These are phyloP conservation scores for Neofusicoccum laricinum DNA, from an alignment of 2,329 filamentous ascomycete species.

Conservation along the genomic window DNA sequence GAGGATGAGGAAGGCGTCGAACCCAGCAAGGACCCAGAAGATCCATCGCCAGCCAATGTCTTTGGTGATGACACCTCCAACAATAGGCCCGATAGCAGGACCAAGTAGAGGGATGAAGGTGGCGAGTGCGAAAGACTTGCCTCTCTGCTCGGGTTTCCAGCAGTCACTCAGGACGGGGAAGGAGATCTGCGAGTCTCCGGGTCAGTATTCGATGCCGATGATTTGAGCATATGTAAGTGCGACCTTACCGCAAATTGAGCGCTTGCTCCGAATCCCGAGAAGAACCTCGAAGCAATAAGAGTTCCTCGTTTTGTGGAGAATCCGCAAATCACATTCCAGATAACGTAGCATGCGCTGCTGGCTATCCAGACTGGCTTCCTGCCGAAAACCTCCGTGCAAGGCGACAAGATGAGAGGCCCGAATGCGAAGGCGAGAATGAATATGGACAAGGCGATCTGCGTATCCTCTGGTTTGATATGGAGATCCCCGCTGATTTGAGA, in stretches of 20 bases:
- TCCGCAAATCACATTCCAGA: slow-evolving; percentile 28
- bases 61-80: slow-evolving; percentile 34
- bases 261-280: slow-evolving; percentile 28
- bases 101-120: slow-evolving; percentile 31
- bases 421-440: slow-evolving; percentile 28
- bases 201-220: background rate
- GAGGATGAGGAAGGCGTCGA: slow-evolving; percentile 23
- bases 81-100: slow-evolving; percentile 31
- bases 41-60: slow-evolving; percentile 34
- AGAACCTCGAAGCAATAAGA: slow-evolving; percentile 25
- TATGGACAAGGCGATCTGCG: slow-evolving; percentile 27
- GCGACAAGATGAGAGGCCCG: slow-evolving; percentile 27
- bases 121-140: slow-evolving; percentile 22
- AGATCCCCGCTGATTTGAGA: slow-evolving; percentile 24
- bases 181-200: slow-evolving; percentile 21
- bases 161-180: slow-evolving; percentile 23
- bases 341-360: slow-evolving; percentile 26
- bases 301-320: slow-evolving; percentile 26
- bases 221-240: background rate
- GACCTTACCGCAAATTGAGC: slow-evolving; percentile 21
- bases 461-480: slow-evolving; percentile 24
- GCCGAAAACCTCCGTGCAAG: slow-evolving; percentile 29
- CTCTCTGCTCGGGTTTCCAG: slow-evolving; percentile 25
- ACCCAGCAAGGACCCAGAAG: slow-evolving; percentile 35
- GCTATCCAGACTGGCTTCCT: slow-evolving; percentile 22